Evolutionary conservation across 2,329 filamentous ascomycete species (phyloP).

Genomic region (Blastomyces silverae): DNA sequence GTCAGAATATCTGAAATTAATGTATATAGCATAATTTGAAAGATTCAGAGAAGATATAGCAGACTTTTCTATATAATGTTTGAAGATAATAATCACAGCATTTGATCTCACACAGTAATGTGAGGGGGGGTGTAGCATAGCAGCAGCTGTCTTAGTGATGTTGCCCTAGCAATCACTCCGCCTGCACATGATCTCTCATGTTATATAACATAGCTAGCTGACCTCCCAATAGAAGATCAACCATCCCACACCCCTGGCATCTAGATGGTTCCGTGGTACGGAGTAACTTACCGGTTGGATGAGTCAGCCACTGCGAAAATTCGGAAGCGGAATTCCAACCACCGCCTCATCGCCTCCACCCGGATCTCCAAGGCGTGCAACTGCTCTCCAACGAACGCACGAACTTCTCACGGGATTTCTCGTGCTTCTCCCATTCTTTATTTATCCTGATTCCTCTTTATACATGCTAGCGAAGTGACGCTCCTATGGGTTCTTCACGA

Average conservation of each 20-base stretch:
- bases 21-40: too few relatives aligned
- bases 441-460: background rate
- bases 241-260: background rate
- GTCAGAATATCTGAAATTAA: too few relatives aligned
- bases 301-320: conserved; percentile 15
- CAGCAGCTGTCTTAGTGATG: too few relatives aligned
- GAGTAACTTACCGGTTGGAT: conserved; percentile 3
- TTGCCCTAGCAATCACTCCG: too few relatives aligned
- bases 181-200: too few relatives aligned
- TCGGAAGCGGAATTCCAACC: conserved; percentile 14
- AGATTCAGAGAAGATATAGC: too few relatives aligned
- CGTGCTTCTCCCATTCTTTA: background rate
- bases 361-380: background rate
- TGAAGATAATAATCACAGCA: too few relatives aligned
- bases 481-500: conserved; percentile 29
- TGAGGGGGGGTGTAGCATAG: too few relatives aligned
- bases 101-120: too few relatives aligned
- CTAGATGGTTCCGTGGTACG: conserved; percentile 16
- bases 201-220: too few relatives aligned
- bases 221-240: too few relatives aligned
- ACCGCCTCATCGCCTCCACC: background rate
- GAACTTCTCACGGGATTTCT: background rate
- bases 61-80: too few relatives aligned
- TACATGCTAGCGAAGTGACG: conserved; percentile 3
- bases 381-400: background rate